A percentile compares a stretch with the other conserved stretches of the same genome.
phyloP scores from a whole-genome alignment of 805 yeast species.

The Starmerella apicola region DNA sequence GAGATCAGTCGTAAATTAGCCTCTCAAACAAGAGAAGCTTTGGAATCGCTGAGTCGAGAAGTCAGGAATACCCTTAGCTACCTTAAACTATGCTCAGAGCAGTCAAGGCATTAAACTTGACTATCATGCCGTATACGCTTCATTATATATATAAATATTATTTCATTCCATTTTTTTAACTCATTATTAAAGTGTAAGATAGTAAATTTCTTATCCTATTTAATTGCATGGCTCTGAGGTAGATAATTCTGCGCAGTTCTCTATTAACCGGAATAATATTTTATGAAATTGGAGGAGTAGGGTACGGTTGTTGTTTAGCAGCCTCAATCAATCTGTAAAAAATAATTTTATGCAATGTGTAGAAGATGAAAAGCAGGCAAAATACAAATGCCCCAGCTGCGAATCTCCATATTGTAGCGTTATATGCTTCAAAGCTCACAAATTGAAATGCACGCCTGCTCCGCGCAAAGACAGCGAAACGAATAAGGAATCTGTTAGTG shows the following conservation, averaged over 20 bases:
- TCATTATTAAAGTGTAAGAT: background rate
- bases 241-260: too few relatives aligned
- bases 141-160: too few relatives aligned
- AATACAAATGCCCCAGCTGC: constrained; percentile 51
- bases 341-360: constrained; percentile 16
- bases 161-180: background rate
- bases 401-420: constrained; percentile 38
- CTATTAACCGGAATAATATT: too few relatives aligned
- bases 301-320: background rate
- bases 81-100: background rate
- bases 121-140: background rate
- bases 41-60: background rate
- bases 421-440: constrained; percentile 42
- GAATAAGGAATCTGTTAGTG: background rate
- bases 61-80: background rate
- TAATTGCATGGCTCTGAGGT: too few relatives aligned
- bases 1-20: background rate
- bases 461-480: constrained; percentile 8
- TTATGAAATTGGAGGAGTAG: too few relatives aligned
- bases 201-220: background rate
- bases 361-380: constrained; percentile 15
- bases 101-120: background rate
- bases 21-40: background rate
- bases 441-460: constrained; percentile 27
- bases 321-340: too few relatives aligned